Conservation (phyloP, 176 grass and related monocot genomes). For the Zoysia pacifica region DNA sequence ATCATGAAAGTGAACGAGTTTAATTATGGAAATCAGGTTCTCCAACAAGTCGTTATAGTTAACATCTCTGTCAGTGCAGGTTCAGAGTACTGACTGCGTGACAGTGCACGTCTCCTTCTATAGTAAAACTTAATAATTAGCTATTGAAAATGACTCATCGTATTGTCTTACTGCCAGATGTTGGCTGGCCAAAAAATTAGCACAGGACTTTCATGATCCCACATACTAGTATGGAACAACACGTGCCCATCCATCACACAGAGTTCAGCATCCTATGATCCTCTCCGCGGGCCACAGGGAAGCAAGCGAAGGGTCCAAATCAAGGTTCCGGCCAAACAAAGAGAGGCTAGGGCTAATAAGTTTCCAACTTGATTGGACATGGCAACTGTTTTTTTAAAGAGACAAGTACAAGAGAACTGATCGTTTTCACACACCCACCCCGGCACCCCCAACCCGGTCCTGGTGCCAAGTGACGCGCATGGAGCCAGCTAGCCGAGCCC, state of each 20-base stretch:
- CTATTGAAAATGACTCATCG: not conserved
- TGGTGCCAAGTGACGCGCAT: not conserved
- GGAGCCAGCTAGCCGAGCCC: not conserved
- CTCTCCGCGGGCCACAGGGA: not conserved
- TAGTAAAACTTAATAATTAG: not conserved
- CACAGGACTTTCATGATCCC: not conserved
- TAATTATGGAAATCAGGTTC: not conserved
- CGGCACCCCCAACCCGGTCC: not conserved
- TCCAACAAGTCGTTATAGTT: not conserved
- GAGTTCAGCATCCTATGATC: not conserved
- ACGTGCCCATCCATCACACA: not conserved
- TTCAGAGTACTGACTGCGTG: not conserved
- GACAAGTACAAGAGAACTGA: not conserved
- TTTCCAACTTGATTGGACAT: not conserved
- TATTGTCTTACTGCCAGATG: not conserved
- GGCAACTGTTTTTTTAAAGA: not conserved
- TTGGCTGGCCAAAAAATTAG: not conserved
- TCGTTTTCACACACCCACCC: conserved; percentile 13
- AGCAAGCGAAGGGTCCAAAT: conserved; percentile 9
- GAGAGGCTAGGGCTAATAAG: not conserved
- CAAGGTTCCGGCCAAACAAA: conserved; percentile 3
- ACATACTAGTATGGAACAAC: not conserved
- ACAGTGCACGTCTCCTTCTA: not conserved
- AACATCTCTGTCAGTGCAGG: not conserved
- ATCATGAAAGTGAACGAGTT: conserved; percentile 25